Conservation (phyloP, 2,329 filamentous ascomycete genomes). For the Talaromyces islandicus region DNA sequence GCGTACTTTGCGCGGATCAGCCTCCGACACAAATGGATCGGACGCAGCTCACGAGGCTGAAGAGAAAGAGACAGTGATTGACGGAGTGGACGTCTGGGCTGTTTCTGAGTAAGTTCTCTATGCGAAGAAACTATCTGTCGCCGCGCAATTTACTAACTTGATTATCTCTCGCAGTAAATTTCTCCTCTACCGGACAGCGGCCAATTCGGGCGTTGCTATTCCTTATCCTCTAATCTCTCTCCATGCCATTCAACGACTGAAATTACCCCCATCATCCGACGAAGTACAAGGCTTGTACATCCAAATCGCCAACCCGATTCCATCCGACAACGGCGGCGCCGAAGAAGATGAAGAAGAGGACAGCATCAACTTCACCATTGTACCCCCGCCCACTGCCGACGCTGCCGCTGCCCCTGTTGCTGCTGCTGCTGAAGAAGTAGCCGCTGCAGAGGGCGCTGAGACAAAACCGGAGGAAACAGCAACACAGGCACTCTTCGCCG, state of each 20-base stretch:
- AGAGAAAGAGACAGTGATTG: slow-evolving; percentile 31
- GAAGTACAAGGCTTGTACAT: slow-evolving; percentile 42
- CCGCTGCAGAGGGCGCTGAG: slow-evolving; percentile 16
- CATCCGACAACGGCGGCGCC: slow-evolving; percentile 12
- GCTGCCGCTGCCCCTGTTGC: slow-evolving; percentile 14
- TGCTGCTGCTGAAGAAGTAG: slow-evolving; percentile 14
- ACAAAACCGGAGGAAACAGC: slow-evolving; percentile 30
- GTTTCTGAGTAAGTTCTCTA: slow-evolving; percentile 38
- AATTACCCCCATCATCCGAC: slow-evolving; percentile 22
- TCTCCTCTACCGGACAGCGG: slow-evolving; percentile 32
- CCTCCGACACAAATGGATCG: slow-evolving; percentile 12
- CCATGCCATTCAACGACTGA: slow-evolving; percentile 43
- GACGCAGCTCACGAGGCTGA: slow-evolving; percentile 10
- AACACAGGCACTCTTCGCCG: slow-evolving; percentile 37
- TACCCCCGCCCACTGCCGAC: slow-evolving; percentile 24
- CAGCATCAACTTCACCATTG: slow-evolving; percentile 38
- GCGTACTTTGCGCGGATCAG: slow-evolving; percentile 20
- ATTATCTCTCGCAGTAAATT: slow-evolving; percentile 33
- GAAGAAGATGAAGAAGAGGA: slow-evolving; percentile 37
- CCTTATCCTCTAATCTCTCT: slow-evolving; percentile 45
- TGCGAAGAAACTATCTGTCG: neutral
- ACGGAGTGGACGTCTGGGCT: slow-evolving; percentile 41
- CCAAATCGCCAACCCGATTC: slow-evolving; percentile 34
- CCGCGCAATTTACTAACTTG: slow-evolving; percentile 5
- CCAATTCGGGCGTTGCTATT: slow-evolving; percentile 36